Percentiles rank a stretch among this genome's conserved stretches.
These are phyloP conservation scores for Closterium sp. DNA, from an alignment of 139 green algal genomes.

Conservation along the genomic window DNA sequence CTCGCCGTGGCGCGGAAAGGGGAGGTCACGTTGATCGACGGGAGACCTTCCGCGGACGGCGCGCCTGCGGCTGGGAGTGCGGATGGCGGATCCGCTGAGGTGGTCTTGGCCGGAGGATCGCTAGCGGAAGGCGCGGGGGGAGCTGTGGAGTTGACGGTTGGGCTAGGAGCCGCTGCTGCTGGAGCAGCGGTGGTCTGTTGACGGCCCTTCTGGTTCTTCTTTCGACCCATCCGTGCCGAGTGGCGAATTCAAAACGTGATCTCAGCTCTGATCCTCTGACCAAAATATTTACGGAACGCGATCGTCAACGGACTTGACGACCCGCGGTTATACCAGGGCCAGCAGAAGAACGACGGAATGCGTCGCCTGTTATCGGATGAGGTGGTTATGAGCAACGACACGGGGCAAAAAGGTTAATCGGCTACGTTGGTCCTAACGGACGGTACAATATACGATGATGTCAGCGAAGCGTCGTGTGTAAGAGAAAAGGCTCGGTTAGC, in stretches of 20 bases:
- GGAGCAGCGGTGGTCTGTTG: not conserved
- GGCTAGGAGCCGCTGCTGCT: not conserved
- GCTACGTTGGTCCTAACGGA: not conserved
- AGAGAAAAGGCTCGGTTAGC: not conserved
- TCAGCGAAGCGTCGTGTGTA: not conserved
- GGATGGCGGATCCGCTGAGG: not conserved
- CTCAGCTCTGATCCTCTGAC: not conserved
- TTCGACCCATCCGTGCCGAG: not conserved
- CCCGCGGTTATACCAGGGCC: not conserved
- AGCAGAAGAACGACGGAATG: not conserved
- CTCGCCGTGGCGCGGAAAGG: not conserved
- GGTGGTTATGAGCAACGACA: not conserved
- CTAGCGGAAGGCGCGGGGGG: not conserved
- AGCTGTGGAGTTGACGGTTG: not conserved
- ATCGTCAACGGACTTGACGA: not conserved
- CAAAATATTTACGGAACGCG: not conserved
- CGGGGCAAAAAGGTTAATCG: not conserved
- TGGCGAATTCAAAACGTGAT: not conserved
- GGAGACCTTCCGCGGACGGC: not conserved
- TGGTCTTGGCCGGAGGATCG: not conserved
- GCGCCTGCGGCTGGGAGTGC: not conserved
- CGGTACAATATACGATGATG: not conserved
- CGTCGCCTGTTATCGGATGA: not conserved
- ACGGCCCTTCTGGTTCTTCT: not conserved
- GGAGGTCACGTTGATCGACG: not conserved